phyloP scores from a whole-genome alignment of 768 basidiomycete genomes.

The Fistulinella prunicolor region DNA sequence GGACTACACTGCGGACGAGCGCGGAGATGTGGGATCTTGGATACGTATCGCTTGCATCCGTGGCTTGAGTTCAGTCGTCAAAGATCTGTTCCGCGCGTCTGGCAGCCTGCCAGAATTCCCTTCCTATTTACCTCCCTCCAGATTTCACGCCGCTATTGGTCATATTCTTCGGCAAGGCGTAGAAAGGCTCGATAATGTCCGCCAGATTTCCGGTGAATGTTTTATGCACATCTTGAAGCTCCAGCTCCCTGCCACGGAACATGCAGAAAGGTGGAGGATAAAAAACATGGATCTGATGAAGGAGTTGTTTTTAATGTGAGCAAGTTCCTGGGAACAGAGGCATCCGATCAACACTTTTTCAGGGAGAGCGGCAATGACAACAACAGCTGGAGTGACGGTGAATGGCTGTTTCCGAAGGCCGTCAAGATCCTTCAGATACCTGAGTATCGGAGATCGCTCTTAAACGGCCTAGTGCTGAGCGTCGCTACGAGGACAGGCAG shows the following conservation, averaged over 20 bases:
- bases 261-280: slow-evolving; percentile 50
- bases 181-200: slow-evolving; percentile 88
- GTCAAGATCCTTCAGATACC: slow-evolving; percentile 61
- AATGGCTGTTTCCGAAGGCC: slow-evolving; percentile 72
- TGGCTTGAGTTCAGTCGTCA: slow-evolving; percentile 55
- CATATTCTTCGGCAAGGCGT: slow-evolving; percentile 85
- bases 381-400: slow-evolving; percentile 64
- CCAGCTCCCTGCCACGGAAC: slow-evolving; percentile 40
- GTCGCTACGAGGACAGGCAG: slow-evolving; percentile 82
- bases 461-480: slow-evolving; percentile 74
- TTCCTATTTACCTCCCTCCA: slow-evolving; percentile 57
- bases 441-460: slow-evolving; percentile 57
- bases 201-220: slow-evolving; percentile 71
- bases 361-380: slow-evolving; percentile 35
- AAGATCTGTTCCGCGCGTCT: slow-evolving; percentile 48
- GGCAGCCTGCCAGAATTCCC: slow-evolving; percentile 43
- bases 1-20: slow-evolving; percentile 92
- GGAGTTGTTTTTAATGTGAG: slow-evolving; percentile 54
- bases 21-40: slow-evolving; percentile 98
- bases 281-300: slow-evolving; percentile 45
- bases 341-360: neutral
- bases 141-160: slow-evolving; percentile 55
- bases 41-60: slow-evolving; percentile 75
- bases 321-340: slow-evolving; percentile 2
- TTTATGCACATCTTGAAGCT: slow-evolving; percentile 51